Conservation (phyloP, 1,284 basidiomycete genomes). For the Rhodotorula glutinis region DNA sequence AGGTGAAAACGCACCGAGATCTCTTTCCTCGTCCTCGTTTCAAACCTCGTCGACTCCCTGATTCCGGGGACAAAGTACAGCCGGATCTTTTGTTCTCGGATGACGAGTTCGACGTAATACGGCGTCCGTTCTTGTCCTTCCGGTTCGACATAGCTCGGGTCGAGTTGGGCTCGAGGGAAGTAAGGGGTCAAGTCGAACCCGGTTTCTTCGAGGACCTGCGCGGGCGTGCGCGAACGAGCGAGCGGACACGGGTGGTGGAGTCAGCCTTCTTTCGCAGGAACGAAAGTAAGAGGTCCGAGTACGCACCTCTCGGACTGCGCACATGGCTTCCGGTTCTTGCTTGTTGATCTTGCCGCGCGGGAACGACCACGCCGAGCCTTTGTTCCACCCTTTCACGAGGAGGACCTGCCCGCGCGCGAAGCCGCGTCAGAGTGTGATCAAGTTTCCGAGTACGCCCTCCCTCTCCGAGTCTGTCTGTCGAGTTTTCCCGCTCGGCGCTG, state of each 20-base stretch:
- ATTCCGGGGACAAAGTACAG: conserved; percentile 88
- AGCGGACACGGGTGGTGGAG: too few relatives aligned
- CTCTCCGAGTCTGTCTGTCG: too few relatives aligned
- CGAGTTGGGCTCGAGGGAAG: conserved; percentile 50
- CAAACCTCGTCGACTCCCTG: conserved; percentile 83
- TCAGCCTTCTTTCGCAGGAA: too few relatives aligned
- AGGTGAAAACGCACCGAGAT: conserved; percentile 71
- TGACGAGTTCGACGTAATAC: conserved; percentile 78
- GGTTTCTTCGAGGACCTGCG: conserved; percentile 85
- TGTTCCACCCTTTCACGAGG: conserved; percentile 96
- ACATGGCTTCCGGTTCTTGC: conserved; percentile 73
- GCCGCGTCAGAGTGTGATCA: too few relatives aligned
- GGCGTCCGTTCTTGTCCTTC: conserved; percentile 33
- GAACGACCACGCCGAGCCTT: conserved; percentile 94
- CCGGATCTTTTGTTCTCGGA: conserved; percentile 84
- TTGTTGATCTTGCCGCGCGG: conserved; percentile 99
- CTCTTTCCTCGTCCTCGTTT: conserved; percentile 94
- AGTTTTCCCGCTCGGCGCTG: too few relatives aligned
- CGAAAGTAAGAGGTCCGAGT: too few relatives aligned
- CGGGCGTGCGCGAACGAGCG: too few relatives aligned
- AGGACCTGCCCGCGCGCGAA: too few relatives aligned
- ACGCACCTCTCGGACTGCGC: conserved; percentile 83
- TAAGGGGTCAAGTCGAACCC: conserved; percentile 78
- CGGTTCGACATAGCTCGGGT: conserved; percentile 34
- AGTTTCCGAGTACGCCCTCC: too few relatives aligned